A percentile compares a stretch with the other conserved stretches of the same genome.
These are phyloP conservation scores for Sporothrix curviconia DNA, from an alignment of 2,329 filamentous ascomycete genomes.

Conservation along the genomic window DNA sequence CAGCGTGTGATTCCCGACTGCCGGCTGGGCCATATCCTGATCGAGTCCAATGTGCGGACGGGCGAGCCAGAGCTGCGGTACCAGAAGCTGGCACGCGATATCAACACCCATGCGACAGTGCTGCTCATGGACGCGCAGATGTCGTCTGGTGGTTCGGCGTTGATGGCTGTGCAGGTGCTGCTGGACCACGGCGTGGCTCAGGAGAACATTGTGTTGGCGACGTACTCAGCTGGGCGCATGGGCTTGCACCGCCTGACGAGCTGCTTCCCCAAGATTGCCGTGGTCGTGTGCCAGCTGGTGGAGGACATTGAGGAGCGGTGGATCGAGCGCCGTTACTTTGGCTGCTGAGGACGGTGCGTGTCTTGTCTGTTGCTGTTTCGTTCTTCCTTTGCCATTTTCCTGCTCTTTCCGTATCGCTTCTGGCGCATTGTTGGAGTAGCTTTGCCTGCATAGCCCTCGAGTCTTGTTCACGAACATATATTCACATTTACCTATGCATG, in stretches of 20 bases:
- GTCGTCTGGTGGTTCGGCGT: constrained; percentile 73
- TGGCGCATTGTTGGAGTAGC: too few relatives aligned
- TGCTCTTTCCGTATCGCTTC: too few relatives aligned
- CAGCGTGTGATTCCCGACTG: constrained; percentile 90
- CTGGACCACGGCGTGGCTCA: constrained; percentile 87
- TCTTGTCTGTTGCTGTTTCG: neutral
- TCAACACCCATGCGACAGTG: constrained; percentile 65
- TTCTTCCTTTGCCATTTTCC: too few relatives aligned
- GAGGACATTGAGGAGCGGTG: constrained; percentile 79
- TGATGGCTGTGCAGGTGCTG: constrained; percentile 96
- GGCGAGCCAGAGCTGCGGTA: constrained; percentile 93
- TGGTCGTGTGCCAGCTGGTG: constrained; percentile 78
- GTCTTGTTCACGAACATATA: too few relatives aligned
- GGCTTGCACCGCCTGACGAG: constrained; percentile 79
- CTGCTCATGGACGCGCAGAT: constrained; percentile 89
- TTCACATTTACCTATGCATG: too few relatives aligned
- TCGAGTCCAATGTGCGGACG: constrained; percentile 78
- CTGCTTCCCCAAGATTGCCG: constrained; percentile 80
- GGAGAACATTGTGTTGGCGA: constrained; percentile 83
- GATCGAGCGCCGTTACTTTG: constrained; percentile 84
- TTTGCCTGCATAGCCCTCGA: too few relatives aligned
- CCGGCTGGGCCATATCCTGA: constrained; percentile 78
- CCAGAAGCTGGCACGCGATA: constrained; percentile 68
- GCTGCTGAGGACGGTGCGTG: constrained; percentile 51
- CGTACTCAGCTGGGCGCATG: constrained; percentile 79